Evolutionary conservation across 1,284 basidiomycete genomes (phyloP).

Genomic region (Porogramme epimiltina): DNA sequence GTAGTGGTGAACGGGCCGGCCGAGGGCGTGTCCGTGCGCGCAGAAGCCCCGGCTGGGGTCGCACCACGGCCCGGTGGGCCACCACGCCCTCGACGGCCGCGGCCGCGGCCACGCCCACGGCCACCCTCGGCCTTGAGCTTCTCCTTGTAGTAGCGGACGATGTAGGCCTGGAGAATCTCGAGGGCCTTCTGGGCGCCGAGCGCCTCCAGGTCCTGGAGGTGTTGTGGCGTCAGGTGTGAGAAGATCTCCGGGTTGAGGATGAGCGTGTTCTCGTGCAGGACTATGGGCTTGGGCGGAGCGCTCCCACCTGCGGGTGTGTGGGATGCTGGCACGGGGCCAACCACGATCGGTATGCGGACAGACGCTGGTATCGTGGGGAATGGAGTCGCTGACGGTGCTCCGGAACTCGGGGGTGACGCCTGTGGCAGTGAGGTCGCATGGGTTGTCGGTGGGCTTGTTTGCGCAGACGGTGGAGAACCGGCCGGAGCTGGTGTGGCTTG

Average conservation of each 20-base stretch:
- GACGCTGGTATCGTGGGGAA: constrained; percentile 37
- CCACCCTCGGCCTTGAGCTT: constrained; percentile 51
- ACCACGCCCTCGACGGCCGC: constrained; percentile 41
- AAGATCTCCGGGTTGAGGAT: constrained; percentile 87
- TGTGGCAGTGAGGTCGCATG: constrained; percentile 17
- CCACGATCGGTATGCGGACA: constrained; percentile 60
- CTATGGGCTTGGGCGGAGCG: constrained; percentile 66
- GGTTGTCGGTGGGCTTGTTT: constrained; percentile 11
- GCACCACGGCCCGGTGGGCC: constrained; percentile 30
- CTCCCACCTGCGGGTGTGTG: constrained; percentile 31
- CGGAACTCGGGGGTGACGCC: constrained; percentile 13
- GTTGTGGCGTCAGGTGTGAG: constrained; percentile 72
- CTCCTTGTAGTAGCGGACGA: constrained; percentile 86
- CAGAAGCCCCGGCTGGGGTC: constrained; percentile 7
- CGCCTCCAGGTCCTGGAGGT: constrained; percentile 75
- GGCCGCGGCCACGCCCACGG: constrained; percentile 47
- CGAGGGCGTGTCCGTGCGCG: constrained; percentile 17
- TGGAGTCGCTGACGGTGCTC: constrained; percentile 14
- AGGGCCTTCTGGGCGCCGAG: constrained; percentile 85
- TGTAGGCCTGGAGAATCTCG: constrained; percentile 80
- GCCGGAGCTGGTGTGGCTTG: constrained; percentile 16
- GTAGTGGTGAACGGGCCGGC: constrained; percentile 39
- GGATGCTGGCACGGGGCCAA: constrained; percentile 52
- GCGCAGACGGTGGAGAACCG: constrained; percentile 7
- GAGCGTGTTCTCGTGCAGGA: constrained; percentile 83